These are phyloP conservation scores for Fusarium redolens DNA, from an alignment of 2,329 filamentous ascomycete species.

Conservation along the genomic window DNA sequence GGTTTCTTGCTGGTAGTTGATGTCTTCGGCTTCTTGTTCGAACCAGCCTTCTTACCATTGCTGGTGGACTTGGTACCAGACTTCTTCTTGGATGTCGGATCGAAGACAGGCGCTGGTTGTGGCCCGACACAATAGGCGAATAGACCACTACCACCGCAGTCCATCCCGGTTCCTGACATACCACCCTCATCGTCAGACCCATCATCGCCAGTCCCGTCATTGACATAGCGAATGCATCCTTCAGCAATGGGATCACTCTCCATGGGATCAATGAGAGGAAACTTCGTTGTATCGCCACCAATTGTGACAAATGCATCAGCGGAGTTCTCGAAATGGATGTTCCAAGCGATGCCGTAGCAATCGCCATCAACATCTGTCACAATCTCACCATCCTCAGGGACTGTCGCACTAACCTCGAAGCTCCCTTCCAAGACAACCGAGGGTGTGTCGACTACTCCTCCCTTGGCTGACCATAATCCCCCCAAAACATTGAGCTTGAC, in stretches of 20 bases:
- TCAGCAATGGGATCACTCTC: conserved; percentile 2
- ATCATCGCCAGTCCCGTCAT: background rate
- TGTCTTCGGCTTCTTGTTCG: background rate
- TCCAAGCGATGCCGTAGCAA: conserved; percentile 16
- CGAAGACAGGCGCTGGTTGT: background rate
- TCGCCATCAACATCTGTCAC: background rate
- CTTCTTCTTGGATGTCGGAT: background rate
- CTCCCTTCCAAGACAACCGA: background rate
- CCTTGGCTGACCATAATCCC: background rate
- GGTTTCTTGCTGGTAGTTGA: background rate
- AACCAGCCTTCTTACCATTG: background rate
- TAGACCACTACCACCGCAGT: background rate
- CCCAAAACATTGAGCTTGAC: background rate
- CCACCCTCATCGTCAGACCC: background rate
- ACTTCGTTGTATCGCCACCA: background rate
- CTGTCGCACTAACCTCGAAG: background rate
- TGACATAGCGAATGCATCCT: conserved; percentile 15
- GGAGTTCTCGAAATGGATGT: conserved; percentile 11
- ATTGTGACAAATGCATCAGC: background rate
- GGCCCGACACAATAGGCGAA: background rate
- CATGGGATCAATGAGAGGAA: background rate
- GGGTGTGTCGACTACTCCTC: background rate
- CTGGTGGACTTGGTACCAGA: background rate
- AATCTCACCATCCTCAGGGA: background rate
- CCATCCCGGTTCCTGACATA: background rate